Evolutionary conservation across 139 green algal genomes (phyloP).

Genomic region (Coelastrella sp.): DNA sequence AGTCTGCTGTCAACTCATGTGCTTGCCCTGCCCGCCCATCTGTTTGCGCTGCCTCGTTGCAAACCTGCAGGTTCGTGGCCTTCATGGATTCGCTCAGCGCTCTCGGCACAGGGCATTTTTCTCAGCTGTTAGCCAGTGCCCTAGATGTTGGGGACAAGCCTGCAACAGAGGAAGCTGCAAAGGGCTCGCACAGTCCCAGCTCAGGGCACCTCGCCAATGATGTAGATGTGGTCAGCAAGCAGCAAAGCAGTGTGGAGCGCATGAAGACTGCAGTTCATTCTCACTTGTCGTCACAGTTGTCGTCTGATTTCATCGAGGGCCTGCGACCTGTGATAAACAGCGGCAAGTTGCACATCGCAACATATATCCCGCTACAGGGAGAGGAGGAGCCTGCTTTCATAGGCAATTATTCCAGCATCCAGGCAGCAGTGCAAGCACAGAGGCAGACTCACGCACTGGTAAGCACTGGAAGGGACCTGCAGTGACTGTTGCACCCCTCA

Average conservation of each 20-base stretch:
- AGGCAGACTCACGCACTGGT: conserved; percentile 31
- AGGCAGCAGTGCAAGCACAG: conserved; percentile 28
- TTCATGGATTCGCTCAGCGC: neutral
- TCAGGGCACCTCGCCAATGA: neutral
- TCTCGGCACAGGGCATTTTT: neutral
- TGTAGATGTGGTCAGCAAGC: neutral
- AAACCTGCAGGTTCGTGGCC: neutral
- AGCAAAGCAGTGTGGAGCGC: conserved; percentile 1
- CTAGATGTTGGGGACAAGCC: neutral
- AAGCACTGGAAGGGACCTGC: neutral
- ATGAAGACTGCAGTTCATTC: neutral
- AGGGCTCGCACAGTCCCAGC: neutral
- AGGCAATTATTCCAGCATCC: conserved; percentile 4
- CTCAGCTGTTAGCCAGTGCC: neutral
- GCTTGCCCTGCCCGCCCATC: neutral
- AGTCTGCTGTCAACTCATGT: too few relatives aligned
- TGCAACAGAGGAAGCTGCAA: neutral
- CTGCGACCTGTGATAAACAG: conserved; percentile 10
- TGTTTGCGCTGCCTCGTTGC: neutral
- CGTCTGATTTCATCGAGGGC: conserved; percentile 36
- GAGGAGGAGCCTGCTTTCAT: conserved; percentile 31
- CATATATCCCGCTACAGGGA: conserved; percentile 17
- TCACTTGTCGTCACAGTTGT: neutral
- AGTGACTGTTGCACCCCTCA: too few relatives aligned
- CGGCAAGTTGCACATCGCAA: conserved; percentile 17